These are phyloP conservation scores for Mrakiaceae sp. DNA, from an alignment of 1,284 basidiomycete genomes.

Conservation along the genomic window DNA sequence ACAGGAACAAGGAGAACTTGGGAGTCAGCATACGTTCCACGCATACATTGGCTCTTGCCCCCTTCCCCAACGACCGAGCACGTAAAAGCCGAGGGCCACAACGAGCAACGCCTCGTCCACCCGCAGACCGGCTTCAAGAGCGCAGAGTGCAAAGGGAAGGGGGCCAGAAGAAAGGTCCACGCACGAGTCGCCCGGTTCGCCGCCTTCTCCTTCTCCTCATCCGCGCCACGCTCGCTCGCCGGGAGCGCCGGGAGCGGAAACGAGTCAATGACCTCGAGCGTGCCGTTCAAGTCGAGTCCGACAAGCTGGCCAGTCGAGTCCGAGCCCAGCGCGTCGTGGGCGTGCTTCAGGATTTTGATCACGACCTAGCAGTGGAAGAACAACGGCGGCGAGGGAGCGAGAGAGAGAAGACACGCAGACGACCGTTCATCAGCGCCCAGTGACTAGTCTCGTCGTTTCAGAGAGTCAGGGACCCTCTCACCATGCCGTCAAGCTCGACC, in stretches of 20 bases:
- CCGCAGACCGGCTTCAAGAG: too few species aligned
- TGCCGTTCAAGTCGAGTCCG: conserved; percentile 83
- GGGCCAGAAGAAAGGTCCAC: background rate
- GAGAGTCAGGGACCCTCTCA: conserved; percentile 37
- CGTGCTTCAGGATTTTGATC: conserved; percentile 78
- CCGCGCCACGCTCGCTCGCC: conserved; percentile 30
- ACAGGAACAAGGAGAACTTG: background rate
- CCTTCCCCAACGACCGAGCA: too few species aligned
- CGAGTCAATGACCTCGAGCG: conserved; percentile 82
- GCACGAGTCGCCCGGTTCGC: conserved; percentile 39
- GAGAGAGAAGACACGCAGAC: background rate
- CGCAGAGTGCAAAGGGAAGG: conserved; percentile 6
- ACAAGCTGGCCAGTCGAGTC: conserved; percentile 73
- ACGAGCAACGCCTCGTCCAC: too few species aligned
- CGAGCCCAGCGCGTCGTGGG: conserved; percentile 41
- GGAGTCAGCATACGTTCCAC: too few species aligned
- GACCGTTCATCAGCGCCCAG: too few species aligned
- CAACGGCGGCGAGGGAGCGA: background rate
- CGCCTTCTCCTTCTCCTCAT: conserved; percentile 67
- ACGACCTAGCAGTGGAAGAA: conserved; percentile 50
- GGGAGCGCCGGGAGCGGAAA: conserved; percentile 56
- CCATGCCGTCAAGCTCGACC: conserved; percentile 75
- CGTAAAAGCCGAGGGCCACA: too few species aligned
- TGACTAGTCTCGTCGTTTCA: background rate
- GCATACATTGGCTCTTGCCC: too few species aligned